These are phyloP conservation scores for Taphrina sp. DNA, from an alignment of 1,139 yeast species.

Conservation along the genomic window DNA sequence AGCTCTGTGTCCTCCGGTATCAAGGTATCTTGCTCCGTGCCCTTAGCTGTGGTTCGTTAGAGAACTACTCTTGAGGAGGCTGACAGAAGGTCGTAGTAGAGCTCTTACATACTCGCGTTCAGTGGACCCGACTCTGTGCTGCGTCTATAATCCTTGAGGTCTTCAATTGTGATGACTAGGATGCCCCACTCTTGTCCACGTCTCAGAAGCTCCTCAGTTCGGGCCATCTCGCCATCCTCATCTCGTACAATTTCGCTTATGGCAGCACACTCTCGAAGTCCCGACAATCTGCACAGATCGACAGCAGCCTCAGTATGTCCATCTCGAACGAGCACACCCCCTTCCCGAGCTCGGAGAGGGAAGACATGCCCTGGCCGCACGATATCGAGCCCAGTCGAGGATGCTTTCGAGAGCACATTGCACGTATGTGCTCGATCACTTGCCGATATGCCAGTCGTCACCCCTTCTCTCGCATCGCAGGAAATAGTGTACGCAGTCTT, in stretches of 20 bases:
- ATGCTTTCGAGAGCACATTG: slow-evolving; percentile 62
- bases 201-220: slow-evolving; percentile 76
- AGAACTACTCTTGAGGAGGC: too few relatives aligned
- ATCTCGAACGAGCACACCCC: slow-evolving; percentile 73
- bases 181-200: slow-evolving; percentile 65
- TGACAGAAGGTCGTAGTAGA: too few relatives aligned
- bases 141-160: slow-evolving; percentile 55
- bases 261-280: slow-evolving; percentile 81
- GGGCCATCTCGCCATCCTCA: slow-evolving; percentile 93
- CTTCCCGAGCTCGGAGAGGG: slow-evolving; percentile 87
- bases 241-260: slow-evolving; percentile 93
- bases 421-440: slow-evolving; percentile 89
- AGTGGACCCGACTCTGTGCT: not conserved
- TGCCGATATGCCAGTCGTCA: slow-evolving; percentile 98
- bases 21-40: too few relatives aligned
- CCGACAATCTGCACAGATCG: slow-evolving; percentile 74
- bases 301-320: slow-evolving; percentile 92
- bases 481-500: slow-evolving; percentile 97
- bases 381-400: slow-evolving; percentile 53
- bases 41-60: too few relatives aligned
- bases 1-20: slow-evolving; percentile 12
- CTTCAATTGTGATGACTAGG: slow-evolving; percentile 78
- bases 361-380: slow-evolving; percentile 90
- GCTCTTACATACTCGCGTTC: slow-evolving; percentile 8
- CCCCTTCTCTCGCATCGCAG: slow-evolving; percentile 73